phyloP scores from a whole-genome alignment of 768 basidiomycete genomes.

The Pulveroboletus frians region DNA sequence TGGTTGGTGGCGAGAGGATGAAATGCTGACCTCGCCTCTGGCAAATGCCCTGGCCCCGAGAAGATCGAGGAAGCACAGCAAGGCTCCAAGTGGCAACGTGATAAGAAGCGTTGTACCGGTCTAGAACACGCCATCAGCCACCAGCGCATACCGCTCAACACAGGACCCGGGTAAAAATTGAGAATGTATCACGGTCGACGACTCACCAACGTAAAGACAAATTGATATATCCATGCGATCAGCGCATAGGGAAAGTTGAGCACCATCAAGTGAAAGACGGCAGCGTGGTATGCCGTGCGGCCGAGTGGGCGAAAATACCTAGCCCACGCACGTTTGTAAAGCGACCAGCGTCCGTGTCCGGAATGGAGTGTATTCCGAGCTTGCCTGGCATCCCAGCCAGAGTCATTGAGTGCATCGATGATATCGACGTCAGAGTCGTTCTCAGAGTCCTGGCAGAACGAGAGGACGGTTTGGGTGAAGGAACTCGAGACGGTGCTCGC shows the following conservation, averaged over 20 bases:
- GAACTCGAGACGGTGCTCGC: conserved; percentile 48
- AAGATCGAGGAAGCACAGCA: conserved; percentile 73
- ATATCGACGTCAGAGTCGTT: conserved; percentile 38
- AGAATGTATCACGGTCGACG: conserved; percentile 23
- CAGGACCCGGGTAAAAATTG: neutral
- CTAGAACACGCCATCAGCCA: conserved; percentile 35
- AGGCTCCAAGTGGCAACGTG: conserved; percentile 69
- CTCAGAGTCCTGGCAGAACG: conserved; percentile 57
- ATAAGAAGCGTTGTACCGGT: conserved; percentile 77
- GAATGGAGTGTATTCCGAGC: neutral
- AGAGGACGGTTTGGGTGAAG: conserved; percentile 62
- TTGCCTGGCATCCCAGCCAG: conserved; percentile 1
- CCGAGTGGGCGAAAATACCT: conserved; percentile 63
- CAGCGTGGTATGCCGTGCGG: conserved; percentile 52
- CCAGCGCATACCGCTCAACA: conserved; percentile 8
- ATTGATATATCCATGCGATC: conserved; percentile 72
- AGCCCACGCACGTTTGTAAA: conserved; percentile 34
- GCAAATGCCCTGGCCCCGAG: conserved; percentile 69
- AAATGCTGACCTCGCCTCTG: conserved; percentile 54
- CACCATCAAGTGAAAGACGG: conserved; percentile 64
- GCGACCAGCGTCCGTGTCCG: conserved; percentile 4
- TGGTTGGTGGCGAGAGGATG: neutral
- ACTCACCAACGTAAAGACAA: conserved; percentile 76
- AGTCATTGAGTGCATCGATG: conserved; percentile 14
- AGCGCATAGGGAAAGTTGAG: conserved; percentile 79